These are phyloP conservation scores for Scutellospora calospora DNA, from an alignment of 371 early-diverging fungal species.

Conservation along the genomic window DNA sequence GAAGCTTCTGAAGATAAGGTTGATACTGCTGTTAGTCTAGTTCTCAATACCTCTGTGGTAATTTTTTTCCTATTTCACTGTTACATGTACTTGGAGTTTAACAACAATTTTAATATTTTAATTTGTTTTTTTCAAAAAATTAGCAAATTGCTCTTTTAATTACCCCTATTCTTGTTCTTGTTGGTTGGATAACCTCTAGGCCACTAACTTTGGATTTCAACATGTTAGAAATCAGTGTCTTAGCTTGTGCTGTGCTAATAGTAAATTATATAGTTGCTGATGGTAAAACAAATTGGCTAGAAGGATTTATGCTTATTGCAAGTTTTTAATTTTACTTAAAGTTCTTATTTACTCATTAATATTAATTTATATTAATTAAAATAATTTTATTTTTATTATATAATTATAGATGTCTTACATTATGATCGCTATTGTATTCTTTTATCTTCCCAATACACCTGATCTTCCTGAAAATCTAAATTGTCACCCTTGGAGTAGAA, in stretches of 20 bases:
- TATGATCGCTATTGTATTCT: slow-evolving; percentile 42
- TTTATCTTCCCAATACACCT: slow-evolving; percentile 33
- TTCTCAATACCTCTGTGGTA: slow-evolving; percentile 44
- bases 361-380: background rate
- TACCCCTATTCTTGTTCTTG: slow-evolving; percentile 28
- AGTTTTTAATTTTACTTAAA: slow-evolving; percentile 1
- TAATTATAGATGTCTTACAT: slow-evolving; percentile 34
- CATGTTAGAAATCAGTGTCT: slow-evolving; percentile 34
- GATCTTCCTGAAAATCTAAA: background rate
- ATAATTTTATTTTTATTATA: background rate
- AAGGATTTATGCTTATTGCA: slow-evolving; percentile 42
- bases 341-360: background rate
- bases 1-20: slow-evolving; percentile 39
- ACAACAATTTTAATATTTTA: background rate
- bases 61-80: background rate
- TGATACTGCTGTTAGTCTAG: slow-evolving; percentile 26
- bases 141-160: slow-evolving; percentile 44
- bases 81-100: background rate
- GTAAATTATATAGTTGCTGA: slow-evolving; percentile 45
- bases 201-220: slow-evolving; percentile 43
- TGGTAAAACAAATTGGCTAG: slow-evolving; percentile 42
- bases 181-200: slow-evolving; percentile 35
- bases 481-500: slow-evolving; percentile 41
- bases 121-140: background rate
- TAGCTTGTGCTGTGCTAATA: slow-evolving; percentile 40